These are phyloP conservation scores for Collybia mongolica DNA, from an alignment of 768 basidiomycete genomes.

Conservation along the genomic window DNA sequence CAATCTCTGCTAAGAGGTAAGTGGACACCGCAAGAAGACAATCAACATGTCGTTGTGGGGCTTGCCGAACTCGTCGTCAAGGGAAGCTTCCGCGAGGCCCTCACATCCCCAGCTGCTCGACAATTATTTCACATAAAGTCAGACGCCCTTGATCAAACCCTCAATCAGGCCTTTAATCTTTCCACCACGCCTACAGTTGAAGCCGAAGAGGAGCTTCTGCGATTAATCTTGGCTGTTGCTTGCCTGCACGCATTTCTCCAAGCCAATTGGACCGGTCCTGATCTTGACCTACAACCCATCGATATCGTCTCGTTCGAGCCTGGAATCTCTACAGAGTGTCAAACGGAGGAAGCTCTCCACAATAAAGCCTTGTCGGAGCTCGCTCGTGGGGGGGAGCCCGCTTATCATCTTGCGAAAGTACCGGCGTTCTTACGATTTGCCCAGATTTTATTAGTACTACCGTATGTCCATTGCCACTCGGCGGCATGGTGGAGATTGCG, in stretches of 20 bases:
- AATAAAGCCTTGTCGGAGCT: conserved; percentile 70
- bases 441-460: conserved; percentile 59
- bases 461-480: conserved; percentile 49
- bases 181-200: conserved; percentile 12
- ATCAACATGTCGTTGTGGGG: conserved; percentile 19
- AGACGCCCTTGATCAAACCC: conserved; percentile 25
- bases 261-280: conserved; percentile 95
- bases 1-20: conserved; percentile 55
- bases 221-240: conserved; percentile 69
- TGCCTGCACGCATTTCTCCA: conserved; percentile 91
- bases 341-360: conserved; percentile 55
- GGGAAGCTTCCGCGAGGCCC: conserved; percentile 55
- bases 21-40: conserved; percentile 29
- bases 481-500: conserved; percentile 86
- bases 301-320: conserved; percentile 34
- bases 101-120: conserved; percentile 44
- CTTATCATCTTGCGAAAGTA: conserved; percentile 81
- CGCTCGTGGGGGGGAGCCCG: conserved; percentile 88
- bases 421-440: conserved; percentile 76
- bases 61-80: conserved; percentile 57
- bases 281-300: conserved; percentile 58
- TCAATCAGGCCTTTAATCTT: conserved; percentile 37
- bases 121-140: conserved; percentile 33
- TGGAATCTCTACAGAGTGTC: conserved; percentile 14
- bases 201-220: conserved; percentile 47